Conservation (phyloP, 306 rosid species). For the Castanospermum australe region DNA sequence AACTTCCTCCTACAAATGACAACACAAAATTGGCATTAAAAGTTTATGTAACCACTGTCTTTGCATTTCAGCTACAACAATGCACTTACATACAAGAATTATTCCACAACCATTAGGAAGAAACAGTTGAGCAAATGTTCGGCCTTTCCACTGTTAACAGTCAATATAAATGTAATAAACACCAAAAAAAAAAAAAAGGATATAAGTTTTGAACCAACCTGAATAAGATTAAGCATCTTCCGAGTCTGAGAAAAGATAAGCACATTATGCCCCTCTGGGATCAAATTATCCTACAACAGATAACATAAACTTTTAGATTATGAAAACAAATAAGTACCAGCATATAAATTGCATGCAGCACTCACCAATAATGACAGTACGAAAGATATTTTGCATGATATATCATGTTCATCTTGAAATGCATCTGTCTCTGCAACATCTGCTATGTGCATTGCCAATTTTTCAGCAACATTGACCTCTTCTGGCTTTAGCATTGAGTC, state of each 20-base stretch:
- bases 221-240: slow-evolving; percentile 93
- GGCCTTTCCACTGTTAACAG: neutral
- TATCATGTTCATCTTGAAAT: slow-evolving; percentile 57
- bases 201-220: slow-evolving; percentile 46
- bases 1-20: neutral
- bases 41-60: neutral
- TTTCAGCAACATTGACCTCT: slow-evolving; percentile 66
- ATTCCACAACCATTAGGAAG: neutral
- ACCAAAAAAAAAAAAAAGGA: neutral
- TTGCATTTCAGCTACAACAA: neutral
- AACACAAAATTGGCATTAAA: neutral
- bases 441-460: slow-evolving; percentile 75
- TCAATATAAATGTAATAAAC: neutral
- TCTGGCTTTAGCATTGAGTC: slow-evolving; percentile 69
- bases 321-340: slow-evolving; percentile 9
- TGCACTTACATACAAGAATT: neutral
- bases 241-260: slow-evolving; percentile 95
- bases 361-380: slow-evolving; percentile 82
- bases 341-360: slow-evolving; percentile 8
- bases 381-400: slow-evolving; percentile 85
- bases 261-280: slow-evolving; percentile 79
- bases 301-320: neutral
- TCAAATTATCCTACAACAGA: slow-evolving; percentile 58
- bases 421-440: slow-evolving; percentile 67
- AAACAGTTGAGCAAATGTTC: neutral